These are phyloP conservation scores for Flaveria brownii DNA, from an alignment of 129 eudicot species.

Conservation along the genomic window DNA sequence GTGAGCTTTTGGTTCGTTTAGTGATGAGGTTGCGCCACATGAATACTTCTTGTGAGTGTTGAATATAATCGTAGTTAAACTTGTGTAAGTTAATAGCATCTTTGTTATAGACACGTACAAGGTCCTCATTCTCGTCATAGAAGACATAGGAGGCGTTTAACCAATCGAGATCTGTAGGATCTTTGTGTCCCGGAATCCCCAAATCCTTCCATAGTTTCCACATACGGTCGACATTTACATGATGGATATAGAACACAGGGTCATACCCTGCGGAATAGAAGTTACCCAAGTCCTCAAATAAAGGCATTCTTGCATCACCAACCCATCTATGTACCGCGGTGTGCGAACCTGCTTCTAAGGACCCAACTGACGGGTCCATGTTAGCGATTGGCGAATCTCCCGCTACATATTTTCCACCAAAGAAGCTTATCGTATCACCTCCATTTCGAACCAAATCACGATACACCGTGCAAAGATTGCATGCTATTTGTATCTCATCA, in stretches of 20 bases:
- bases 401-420: slow-evolving; percentile 33
- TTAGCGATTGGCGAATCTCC: not conserved
- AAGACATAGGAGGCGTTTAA: slow-evolving; percentile 42
- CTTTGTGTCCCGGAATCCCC: slow-evolving; percentile 20
- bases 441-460: slow-evolving; percentile 31
- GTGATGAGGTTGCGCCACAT: slow-evolving; percentile 52
- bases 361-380: slow-evolving; percentile 19
- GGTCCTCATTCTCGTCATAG: slow-evolving; percentile 52
- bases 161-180: slow-evolving; percentile 41
- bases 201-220: slow-evolving; percentile 38
- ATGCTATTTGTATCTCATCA: not conserved
- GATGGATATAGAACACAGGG: slow-evolving; percentile 46
- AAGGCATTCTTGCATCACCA: slow-evolving; percentile 24
- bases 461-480: slow-evolving; percentile 36
- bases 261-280: slow-evolving; percentile 50
- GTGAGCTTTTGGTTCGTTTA: not conserved
- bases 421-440: slow-evolving; percentile 21
- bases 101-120: slow-evolving; percentile 42
- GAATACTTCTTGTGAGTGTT: not conserved
- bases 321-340: slow-evolving; percentile 37
- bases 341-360: slow-evolving; percentile 33
- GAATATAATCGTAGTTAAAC: slow-evolving; percentile 20
- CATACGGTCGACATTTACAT: slow-evolving; percentile 45
- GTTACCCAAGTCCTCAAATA: slow-evolving; percentile 49
- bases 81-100: slow-evolving; percentile 30